Conservation (phyloP, 2,329 filamentous ascomycete species). For the Lomentospora prolificans region DNA sequence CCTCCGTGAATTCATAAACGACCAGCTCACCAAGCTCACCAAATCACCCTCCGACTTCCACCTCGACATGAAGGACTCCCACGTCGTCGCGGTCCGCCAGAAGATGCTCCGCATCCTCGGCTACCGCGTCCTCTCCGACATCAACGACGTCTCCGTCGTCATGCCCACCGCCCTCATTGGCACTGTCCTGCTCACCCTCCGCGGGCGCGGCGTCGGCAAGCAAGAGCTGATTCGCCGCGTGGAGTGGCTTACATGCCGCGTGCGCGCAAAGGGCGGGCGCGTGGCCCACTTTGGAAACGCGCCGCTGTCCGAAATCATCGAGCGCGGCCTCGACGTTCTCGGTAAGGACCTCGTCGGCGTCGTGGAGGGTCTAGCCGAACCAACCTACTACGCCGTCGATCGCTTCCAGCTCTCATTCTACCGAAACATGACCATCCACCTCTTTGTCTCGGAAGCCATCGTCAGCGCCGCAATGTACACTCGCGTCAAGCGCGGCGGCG, state of each 20-base stretch:
- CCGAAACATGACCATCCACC: conserved; percentile 97
- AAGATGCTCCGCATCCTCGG: conserved; percentile 77
- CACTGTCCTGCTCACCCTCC: conserved; percentile 81
- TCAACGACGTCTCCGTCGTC: conserved; percentile 91
- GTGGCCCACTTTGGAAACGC: conserved; percentile 87
- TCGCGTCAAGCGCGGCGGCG: conserved; percentile 82
- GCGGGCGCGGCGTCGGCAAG: conserved; percentile 85
- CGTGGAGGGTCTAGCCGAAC: conserved; percentile 71
- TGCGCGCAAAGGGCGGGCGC: conserved; percentile 76
- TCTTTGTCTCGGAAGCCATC: conserved; percentile 89
- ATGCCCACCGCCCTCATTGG: conserved; percentile 97
- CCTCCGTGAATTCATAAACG: conserved; percentile 66
- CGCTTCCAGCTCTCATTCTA: conserved; percentile 97
- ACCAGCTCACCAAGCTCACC: conserved; percentile 53
- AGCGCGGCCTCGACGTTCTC: conserved; percentile 82
- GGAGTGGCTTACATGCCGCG: conserved; percentile 77
- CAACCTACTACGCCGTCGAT: conserved; percentile 90
- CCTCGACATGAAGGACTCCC: conserved; percentile 25
- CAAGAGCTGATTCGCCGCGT: conserved; percentile 76
- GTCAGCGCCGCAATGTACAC: conserved; percentile 88
- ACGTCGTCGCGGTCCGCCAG: conserved; percentile 48
- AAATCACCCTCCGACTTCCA: conserved; percentile 24
- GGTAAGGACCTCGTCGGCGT: conserved; percentile 80
- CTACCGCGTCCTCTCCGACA: conserved; percentile 86
- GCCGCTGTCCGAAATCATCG: conserved; percentile 71